Base-by-base conservation (phyloP, 192 early-diverging fungal genomes). In the Backusella parvicylindrica region DNA sequence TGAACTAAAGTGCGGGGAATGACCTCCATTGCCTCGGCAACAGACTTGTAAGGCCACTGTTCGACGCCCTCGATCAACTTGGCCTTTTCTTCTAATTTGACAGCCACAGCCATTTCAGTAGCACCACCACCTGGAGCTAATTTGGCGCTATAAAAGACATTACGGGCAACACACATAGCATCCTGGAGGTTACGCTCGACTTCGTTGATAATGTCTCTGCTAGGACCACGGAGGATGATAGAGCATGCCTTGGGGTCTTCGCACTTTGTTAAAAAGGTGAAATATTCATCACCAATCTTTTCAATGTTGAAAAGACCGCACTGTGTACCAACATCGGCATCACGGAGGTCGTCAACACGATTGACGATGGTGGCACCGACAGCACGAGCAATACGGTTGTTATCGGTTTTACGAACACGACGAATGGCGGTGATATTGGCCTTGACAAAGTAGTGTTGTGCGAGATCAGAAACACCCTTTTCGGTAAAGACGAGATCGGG, bases 221-320 rank as follows among this genome's bases (percentile, higher is more conserved):
- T 92, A 36, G 98, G 96, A 41, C 98, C 98, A 70, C 98, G 96
- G 71, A 99, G 86, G 21, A 99, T 76, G 79, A 99, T 96, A 26
- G 97, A 97, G 86, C 98, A 99, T 12, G 96, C 97, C 86, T 99
- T 99, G 82, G 98, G 97, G 82, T 96, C 91, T 79, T 94, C 86
- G 88, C 97, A 98, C 82, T 95, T 83, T 30, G 92, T 95, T 70
- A 99, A 86, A 82, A 95, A 98, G 47, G 94, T 95, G 79, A 99
- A 99, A 89, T 99, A 88, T 82, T 99, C 98, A 85, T 99, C 98
- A 76, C 97, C 98, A 79, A 99, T 97, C 88, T 99, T 98, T 67
- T 97, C 92, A 38, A 99, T 86, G 49, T 93, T 84, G 80, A 99
- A 99, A 32, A 95, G 85, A 36, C 98, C 98, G 80, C 98, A 99